Conservation (phyloP, 2,329 filamentous ascomycete genomes). For the Pseudocercospora fuligena region DNA sequence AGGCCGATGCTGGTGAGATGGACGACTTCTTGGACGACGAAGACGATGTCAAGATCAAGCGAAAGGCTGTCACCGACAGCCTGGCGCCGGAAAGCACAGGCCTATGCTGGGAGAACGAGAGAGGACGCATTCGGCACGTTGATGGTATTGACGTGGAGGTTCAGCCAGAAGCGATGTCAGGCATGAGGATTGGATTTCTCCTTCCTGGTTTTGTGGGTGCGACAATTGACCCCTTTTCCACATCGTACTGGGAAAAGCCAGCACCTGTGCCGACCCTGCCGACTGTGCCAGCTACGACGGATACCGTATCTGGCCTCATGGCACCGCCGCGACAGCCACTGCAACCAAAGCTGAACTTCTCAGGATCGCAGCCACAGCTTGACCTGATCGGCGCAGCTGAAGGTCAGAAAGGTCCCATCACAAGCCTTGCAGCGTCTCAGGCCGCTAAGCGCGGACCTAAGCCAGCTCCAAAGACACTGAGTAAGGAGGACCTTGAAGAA, state of each 20-base stretch:
- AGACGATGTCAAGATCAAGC: constrained; percentile 67
- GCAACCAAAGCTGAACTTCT: constrained; percentile 43
- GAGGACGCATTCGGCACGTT: constrained; percentile 48
- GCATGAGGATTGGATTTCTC: constrained; percentile 38
- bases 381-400: constrained; percentile 37
- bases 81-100: constrained; percentile 79
- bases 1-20: constrained; percentile 82
- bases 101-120: constrained; percentile 77
- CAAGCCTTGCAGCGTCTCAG: constrained; percentile 32
- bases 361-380: constrained; percentile 26
- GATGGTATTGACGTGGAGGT: constrained; percentile 50
- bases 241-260: constrained; percentile 71
- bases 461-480: constrained; percentile 53
- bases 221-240: constrained; percentile 85
- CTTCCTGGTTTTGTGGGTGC: constrained; percentile 38
- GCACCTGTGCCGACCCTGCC: constrained; percentile 34
- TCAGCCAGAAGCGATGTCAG: constrained; percentile 41
- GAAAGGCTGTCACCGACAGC: constrained; percentile 65
- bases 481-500: constrained; percentile 63
- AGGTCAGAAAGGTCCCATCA: constrained; percentile 43
- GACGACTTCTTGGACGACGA: constrained; percentile 89
- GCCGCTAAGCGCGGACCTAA: constrained; percentile 43
- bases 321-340: constrained; percentile 50
- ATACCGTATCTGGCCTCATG: constrained; percentile 36
- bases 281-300: constrained; percentile 22